phyloP scores from a whole-genome alignment of 1,284 basidiomycete species.

The Schizopora paradoxa region DNA sequence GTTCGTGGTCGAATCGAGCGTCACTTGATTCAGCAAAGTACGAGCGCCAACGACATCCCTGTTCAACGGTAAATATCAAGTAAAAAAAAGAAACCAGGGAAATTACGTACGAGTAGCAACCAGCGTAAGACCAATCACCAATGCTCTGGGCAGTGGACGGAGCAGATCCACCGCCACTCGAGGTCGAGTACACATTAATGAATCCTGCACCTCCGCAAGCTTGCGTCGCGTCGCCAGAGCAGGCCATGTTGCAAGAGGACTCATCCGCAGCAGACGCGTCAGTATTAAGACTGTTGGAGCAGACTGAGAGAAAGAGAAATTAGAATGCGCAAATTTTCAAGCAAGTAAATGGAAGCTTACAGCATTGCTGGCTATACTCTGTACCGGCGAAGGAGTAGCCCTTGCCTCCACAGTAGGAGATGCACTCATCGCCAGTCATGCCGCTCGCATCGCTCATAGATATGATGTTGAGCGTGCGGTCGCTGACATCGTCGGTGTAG shows the following conservation, averaged over 20 bases:
- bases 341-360: conserved; percentile 1
- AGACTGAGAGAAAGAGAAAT: not conserved
- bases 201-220: not conserved
- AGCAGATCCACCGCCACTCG: not conserved
- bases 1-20: not conserved
- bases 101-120: not conserved
- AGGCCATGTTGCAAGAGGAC: not conserved
- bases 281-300: too few species aligned
- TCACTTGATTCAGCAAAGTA: not conserved
- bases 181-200: not conserved
- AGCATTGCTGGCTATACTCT: conserved; percentile 20
- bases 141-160: not conserved
- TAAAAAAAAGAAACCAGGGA: too few species aligned
- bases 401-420: too few species aligned
- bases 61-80: too few species aligned
- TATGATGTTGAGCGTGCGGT: too few species aligned
- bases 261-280: too few species aligned
- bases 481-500: too few species aligned
- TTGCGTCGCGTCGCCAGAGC: not conserved
- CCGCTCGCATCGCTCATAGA: too few species aligned
- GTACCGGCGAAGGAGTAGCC: conserved; percentile 17
- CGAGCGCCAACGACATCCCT: not conserved
- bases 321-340: not conserved
- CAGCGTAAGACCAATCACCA: not conserved
- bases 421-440: too few species aligned